These are phyloP conservation scores for Colletotrichum australisinense DNA, from an alignment of 2,329 filamentous ascomycete genomes.

Conservation along the genomic window DNA sequence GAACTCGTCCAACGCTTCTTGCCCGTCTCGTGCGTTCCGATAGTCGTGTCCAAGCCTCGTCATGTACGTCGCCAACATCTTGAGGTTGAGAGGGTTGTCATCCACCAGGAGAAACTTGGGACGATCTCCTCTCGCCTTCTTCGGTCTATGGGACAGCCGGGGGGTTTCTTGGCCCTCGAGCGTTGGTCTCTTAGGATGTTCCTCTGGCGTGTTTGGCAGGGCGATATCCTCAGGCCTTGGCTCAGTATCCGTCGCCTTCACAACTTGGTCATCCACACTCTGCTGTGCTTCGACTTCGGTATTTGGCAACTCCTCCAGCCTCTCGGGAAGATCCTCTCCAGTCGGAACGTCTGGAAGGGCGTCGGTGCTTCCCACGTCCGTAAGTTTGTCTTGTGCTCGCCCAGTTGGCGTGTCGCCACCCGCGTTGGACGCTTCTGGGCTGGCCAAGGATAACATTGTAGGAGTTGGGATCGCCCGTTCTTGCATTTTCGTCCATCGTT, in stretches of 20 bases:
- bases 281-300: neutral
- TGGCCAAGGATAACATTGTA: neutral
- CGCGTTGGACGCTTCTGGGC: neutral
- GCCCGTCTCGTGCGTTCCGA: conserved; percentile 47
- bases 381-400: neutral
- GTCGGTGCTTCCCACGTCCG: neutral
- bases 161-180: neutral
- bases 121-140: neutral
- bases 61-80: conserved; percentile 48
- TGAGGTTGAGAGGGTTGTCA: conserved; percentile 54
- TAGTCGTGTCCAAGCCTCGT: conserved; percentile 46
- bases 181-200: neutral
- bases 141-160: neutral
- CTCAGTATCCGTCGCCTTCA: neutral
- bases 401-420: neutral
- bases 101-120: conserved; percentile 50
- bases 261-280: neutral
- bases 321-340: neutral
- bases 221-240: neutral
- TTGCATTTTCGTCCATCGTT: conserved; percentile 40
- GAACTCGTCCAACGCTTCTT: conserved; percentile 47
- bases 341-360: neutral
- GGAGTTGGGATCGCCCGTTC: neutral
- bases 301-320: neutral
- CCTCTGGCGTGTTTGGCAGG: neutral